Percentiles rank a stretch among this genome's conserved stretches.
phyloP scores from a whole-genome alignment of 306 rosid species.

The Medicago arabica region DNA sequence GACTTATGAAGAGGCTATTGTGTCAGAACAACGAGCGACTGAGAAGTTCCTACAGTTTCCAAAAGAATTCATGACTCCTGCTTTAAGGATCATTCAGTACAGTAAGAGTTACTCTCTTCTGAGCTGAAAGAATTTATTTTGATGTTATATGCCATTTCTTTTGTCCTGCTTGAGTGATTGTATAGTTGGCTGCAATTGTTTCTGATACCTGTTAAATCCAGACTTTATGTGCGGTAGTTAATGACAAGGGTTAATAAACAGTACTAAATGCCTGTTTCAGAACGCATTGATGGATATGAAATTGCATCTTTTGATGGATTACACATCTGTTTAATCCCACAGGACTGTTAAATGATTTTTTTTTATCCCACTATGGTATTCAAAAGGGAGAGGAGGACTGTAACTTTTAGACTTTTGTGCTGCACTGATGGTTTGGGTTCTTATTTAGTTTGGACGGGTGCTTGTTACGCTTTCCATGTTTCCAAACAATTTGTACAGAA shows the following conservation, averaged over 20 bases:
- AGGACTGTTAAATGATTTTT: conserved; percentile 15
- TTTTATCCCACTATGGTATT: conserved; percentile 11
- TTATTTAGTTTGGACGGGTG: conserved; percentile 29
- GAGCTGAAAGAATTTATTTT: conserved; percentile 35
- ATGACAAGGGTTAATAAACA: conserved; percentile 18
- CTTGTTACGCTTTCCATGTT: conserved; percentile 6
- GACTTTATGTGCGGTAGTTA: conserved; percentile 4
- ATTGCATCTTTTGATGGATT: conserved; percentile 5
- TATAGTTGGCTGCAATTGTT: conserved; percentile 11
- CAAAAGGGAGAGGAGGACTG: neutral
- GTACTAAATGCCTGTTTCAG: neutral
- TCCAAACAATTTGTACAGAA: neutral
- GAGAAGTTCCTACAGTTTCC: conserved; percentile 92
- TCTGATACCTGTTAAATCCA: conserved; percentile 5
- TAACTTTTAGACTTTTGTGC: conserved; percentile 4
- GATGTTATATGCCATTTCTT: conserved; percentile 24
- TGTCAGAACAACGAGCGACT: conserved; percentile 77
- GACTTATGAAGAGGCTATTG: conserved; percentile 96
- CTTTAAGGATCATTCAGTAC: conserved; percentile 78
- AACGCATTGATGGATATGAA: conserved; percentile 8
- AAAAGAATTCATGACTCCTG: conserved; percentile 73
- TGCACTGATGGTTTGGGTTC: conserved; percentile 24
- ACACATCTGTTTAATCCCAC: conserved; percentile 13
- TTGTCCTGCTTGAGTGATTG: conserved; percentile 8
- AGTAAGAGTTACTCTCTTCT: conserved; percentile 61